Conservation (phyloP, 495 filamentous ascomycete species). For the Aspergillus biplanus region DNA sequence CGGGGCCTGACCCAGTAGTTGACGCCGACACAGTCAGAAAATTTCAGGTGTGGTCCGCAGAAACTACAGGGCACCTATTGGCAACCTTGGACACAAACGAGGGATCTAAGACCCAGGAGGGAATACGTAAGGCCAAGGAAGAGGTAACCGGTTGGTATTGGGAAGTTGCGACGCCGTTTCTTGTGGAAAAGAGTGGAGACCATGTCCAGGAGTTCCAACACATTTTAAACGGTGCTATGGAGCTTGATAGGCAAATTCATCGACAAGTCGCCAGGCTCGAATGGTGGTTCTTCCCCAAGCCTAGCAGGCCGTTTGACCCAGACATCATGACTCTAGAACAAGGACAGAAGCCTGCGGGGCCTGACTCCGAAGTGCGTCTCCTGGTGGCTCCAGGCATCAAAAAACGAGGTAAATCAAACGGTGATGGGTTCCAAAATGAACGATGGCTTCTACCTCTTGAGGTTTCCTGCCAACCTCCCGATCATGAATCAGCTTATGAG, state of each 20-base stretch:
- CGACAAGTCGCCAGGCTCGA: conserved; percentile 11
- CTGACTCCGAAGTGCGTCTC: background rate
- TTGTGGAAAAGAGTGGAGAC: background rate
- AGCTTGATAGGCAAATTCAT: conserved; percentile 9
- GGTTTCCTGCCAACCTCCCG: conserved; percentile 1
- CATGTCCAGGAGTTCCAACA: conserved; percentile 2
- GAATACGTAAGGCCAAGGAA: too few species aligned
- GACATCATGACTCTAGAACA: conserved; percentile 3
- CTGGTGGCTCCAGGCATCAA: conserved; percentile 7
- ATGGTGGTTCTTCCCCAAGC: conserved; percentile 6
- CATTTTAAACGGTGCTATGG: conserved; percentile 6
- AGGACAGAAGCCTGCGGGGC: background rate
- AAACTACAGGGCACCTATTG: conserved; percentile 5
- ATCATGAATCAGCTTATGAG: background rate
- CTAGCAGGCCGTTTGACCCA: conserved; percentile 7
- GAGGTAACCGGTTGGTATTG: background rate
- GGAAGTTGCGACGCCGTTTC: conserved; percentile 1
- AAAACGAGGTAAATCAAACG: conserved; percentile 16
- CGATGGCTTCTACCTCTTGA: conserved; percentile 11
- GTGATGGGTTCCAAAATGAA: background rate
- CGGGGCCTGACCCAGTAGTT: background rate
- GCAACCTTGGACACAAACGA: background rate
- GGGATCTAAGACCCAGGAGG: background rate
- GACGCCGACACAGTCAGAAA: conserved; percentile 8
- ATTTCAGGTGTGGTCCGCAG: conserved; percentile 8